Conservation (phyloP, 768 basidiomycete species). For the Pisolithus sp. region DNA sequence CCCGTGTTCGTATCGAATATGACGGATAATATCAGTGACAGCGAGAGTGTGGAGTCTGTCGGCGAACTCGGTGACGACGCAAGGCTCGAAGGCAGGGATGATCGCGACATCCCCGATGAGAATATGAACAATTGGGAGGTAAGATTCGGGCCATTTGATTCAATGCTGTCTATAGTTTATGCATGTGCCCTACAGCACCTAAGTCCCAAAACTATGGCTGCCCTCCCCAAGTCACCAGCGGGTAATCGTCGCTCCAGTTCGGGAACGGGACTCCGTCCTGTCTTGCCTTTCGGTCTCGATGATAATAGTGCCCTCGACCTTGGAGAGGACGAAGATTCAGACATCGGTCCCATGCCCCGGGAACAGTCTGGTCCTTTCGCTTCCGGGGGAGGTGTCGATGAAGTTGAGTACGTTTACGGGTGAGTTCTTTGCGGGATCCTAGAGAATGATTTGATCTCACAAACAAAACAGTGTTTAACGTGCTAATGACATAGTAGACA, state of each 20-base stretch:
- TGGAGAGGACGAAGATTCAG: conserved; percentile 69
- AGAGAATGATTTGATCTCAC: conserved; percentile 7
- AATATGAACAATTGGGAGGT: conserved; percentile 98
- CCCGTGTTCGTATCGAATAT: conserved; percentile 76
- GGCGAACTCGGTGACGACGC: conserved; percentile 81
- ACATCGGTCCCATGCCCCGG: conserved; percentile 70
- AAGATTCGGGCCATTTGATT: conserved; percentile 20
- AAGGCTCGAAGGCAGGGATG: conserved; percentile 59
- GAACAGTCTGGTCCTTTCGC: conserved; percentile 70
- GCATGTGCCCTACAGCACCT: conserved; percentile 57
- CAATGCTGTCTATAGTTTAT: background rate
- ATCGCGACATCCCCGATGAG: conserved; percentile 60
- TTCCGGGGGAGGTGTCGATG: conserved; percentile 78
- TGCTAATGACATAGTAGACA: too few relatives aligned
- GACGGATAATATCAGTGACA: conserved; percentile 87
- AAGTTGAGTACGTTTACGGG: conserved; percentile 88
- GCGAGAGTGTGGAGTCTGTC: conserved; percentile 87
- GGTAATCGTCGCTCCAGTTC: conserved; percentile 78
- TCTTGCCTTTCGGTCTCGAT: conserved; percentile 71
- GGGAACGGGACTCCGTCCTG: conserved; percentile 77
- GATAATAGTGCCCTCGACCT: conserved; percentile 65
- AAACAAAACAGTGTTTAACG: conserved; percentile 16
- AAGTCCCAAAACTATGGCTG: conserved; percentile 93
- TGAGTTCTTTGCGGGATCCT: conserved; percentile 29
- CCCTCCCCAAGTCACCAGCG: conserved; percentile 86